Conservation (phyloP, 352 stramenopile species). For the Phytophthora palmivora region DNA sequence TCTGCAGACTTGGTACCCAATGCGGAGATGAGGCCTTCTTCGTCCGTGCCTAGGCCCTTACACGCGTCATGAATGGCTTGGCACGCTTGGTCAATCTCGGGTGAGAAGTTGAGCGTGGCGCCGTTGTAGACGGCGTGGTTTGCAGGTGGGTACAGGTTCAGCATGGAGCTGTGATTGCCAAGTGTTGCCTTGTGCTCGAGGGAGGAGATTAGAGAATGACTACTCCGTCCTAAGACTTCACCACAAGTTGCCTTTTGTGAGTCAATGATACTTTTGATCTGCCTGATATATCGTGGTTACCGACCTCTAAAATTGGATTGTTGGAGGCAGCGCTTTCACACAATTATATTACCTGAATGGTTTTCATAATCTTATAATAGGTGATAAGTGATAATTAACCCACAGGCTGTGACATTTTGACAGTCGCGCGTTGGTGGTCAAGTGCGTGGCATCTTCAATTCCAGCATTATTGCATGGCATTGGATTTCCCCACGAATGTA, state of each 20-base stretch:
- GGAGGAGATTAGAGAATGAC: slow-evolving; percentile 20
- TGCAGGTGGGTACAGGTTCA: no score
- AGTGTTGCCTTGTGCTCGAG: slow-evolving; percentile 8
- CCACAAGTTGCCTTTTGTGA: slow-evolving; percentile 6
- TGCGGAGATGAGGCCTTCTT: slow-evolving; percentile 50
- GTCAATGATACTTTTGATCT: slow-evolving; percentile 8
- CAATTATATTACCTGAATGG: no score
- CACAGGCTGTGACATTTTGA: slow-evolving; percentile 6
- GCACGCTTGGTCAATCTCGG: slow-evolving; percentile 54
- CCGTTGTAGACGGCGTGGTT: slow-evolving; percentile 71
- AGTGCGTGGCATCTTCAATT: no score
- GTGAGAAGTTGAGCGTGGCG: slow-evolving; percentile 44
- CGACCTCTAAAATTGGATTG: no score
- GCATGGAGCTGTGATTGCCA: slow-evolving; percentile 48
- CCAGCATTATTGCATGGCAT: no score
- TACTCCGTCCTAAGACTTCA: no score
- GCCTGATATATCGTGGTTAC: slow-evolving; percentile 12
- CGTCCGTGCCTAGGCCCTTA: slow-evolving; percentile 72
- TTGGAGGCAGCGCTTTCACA: no score
- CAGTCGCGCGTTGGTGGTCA: no score
- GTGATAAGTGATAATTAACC: no score
- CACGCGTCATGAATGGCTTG: slow-evolving; percentile 72
- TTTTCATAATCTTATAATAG: no score
- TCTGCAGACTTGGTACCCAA: slow-evolving; percentile 67
- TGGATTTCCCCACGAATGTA: slow-evolving; percentile 5